phyloP scores from a whole-genome alignment of 495 filamentous ascomycete species.

The Hypoxylon cercidicola region DNA sequence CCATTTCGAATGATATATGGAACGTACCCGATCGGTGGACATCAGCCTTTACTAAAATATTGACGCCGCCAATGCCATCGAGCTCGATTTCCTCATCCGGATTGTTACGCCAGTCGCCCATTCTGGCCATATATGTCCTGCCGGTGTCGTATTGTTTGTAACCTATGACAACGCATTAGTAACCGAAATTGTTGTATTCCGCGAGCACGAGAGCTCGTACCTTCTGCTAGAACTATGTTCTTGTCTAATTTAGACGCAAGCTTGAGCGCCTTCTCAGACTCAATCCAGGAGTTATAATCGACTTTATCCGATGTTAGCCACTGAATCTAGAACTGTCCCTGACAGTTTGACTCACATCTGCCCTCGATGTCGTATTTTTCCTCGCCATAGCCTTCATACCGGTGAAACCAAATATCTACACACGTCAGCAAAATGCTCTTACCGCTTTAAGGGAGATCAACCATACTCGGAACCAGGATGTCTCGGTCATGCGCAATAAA shows the following conservation, averaged over 20 bases:
- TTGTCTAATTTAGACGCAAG: conserved; percentile 77
- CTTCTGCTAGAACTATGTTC: conserved; percentile 87
- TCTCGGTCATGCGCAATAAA: conserved; percentile 94
- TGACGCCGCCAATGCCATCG: conserved; percentile 96
- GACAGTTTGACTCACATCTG: conserved; percentile 71
- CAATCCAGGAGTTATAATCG: conserved; percentile 99
- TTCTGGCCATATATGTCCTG: conserved; percentile 82
- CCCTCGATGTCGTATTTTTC: conserved; percentile 90
- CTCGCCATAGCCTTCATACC: conserved; percentile 81
- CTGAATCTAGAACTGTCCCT: neutral
- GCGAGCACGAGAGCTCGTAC: conserved; percentile 48
- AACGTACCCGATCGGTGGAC: conserved; percentile 89
- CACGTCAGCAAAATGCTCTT: conserved; percentile 42
- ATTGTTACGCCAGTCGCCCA: conserved; percentile 92
- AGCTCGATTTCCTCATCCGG: conserved; percentile 91
- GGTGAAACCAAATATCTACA: conserved; percentile 97
- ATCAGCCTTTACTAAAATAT: conserved; percentile 96
- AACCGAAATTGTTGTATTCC: neutral
- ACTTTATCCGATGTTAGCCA: conserved; percentile 60
- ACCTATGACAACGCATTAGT: conserved; percentile 58
- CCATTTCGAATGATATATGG: neutral
- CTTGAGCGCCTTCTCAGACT: conserved; percentile 83
- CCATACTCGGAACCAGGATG: conserved; percentile 93
- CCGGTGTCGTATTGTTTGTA: conserved; percentile 94
- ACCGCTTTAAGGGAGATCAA: neutral